phyloP scores from a whole-genome alignment of 768 basidiomycete species.

The Leccinellum albellum region DNA sequence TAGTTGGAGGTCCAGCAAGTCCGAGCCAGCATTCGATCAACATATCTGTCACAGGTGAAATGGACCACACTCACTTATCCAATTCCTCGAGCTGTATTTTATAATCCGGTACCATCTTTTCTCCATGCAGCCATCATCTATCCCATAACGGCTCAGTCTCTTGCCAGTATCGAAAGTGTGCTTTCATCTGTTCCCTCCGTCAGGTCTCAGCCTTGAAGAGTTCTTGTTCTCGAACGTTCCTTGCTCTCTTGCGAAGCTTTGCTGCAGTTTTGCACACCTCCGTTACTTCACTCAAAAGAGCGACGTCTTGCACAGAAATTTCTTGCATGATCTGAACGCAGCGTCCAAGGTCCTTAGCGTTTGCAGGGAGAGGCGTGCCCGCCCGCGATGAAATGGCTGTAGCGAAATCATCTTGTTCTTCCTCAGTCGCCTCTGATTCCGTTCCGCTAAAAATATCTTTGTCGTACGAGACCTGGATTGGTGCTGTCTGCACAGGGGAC shows the following conservation, averaged over 20 bases:
- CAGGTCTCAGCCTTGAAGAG: conserved; percentile 21
- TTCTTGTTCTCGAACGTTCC: conserved; percentile 22
- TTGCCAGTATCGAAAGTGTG: conserved; percentile 27
- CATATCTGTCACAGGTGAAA: not conserved
- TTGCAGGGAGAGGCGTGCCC: conserved; percentile 18
- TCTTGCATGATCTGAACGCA: conserved; percentile 27
- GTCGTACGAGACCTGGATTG: not conserved
- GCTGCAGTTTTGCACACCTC: conserved; percentile 15
- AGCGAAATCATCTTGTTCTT: conserved; percentile 14
- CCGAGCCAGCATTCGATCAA: not conserved
- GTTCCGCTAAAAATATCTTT: conserved; percentile 16
- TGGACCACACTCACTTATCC: conserved; percentile 3
- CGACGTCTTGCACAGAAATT: conserved; percentile 18
- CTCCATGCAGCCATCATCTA: conserved; percentile 23
- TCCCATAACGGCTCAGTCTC: conserved; percentile 23
- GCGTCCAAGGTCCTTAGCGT: conserved; percentile 16
- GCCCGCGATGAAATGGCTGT: conserved; percentile 24
- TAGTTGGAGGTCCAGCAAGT: conserved; percentile 8
- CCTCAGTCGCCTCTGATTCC: conserved; percentile 23
- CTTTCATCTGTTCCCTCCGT: conserved; percentile 25
- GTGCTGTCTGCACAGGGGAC: not conserved
- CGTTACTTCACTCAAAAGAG: conserved; percentile 8
- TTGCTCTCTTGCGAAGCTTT: conserved; percentile 17
- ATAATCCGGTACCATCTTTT: not conserved
- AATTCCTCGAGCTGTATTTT: not conserved